Percentiles rank a stretch among this genome's conserved stretches.
phyloP scores from a whole-genome alignment of 495 filamentous ascomycete species.

The Penicillium crystallinum region DNA sequence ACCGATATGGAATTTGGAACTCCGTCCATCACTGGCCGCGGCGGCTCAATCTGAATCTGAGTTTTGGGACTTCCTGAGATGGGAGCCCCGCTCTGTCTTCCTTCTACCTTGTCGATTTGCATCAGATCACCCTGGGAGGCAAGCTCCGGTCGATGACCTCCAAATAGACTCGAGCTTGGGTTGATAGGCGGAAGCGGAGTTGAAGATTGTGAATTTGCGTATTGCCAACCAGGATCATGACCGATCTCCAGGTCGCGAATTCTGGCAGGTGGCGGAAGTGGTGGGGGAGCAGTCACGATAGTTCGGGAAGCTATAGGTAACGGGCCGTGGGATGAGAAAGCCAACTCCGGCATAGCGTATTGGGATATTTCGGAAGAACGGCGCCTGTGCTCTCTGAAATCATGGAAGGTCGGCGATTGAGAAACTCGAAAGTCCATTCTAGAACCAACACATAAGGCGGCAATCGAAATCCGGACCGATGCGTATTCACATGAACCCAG shows the following conservation, averaged over 20 bases:
- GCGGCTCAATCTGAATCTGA: slow-evolving; percentile 46
- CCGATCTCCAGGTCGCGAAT: slow-evolving; percentile 51
- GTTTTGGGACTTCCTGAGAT: slow-evolving; percentile 32
- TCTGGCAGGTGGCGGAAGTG: slow-evolving; percentile 56
- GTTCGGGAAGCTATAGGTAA: slow-evolving; percentile 53
- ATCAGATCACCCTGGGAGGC: slow-evolving; percentile 33
- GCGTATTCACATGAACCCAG: slow-evolving; percentile 9
- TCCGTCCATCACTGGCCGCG: slow-evolving; percentile 39
- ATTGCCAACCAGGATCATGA: slow-evolving; percentile 56
- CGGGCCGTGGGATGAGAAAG: slow-evolving; percentile 41
- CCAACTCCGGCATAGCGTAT: slow-evolving; percentile 28
- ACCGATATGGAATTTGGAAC: slow-evolving; percentile 40
- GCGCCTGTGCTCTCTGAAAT: slow-evolving; percentile 35
- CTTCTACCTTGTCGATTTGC: slow-evolving; percentile 38
- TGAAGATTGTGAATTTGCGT: slow-evolving; percentile 44
- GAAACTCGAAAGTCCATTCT: slow-evolving; percentile 55
- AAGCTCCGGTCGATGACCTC: slow-evolving; percentile 34
- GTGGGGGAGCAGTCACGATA: slow-evolving; percentile 49
- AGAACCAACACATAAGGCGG: slow-evolving; percentile 21
- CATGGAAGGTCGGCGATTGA: slow-evolving; percentile 50
- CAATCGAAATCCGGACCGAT: slow-evolving; percentile 21
- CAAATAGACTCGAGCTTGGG: slow-evolving; percentile 52
- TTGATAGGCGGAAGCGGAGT: slow-evolving; percentile 43
- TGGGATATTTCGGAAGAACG: slow-evolving; percentile 13
- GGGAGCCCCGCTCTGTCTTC: slow-evolving; percentile 27